Conservation (phyloP, 2,329 filamentous ascomycete genomes). For the Ilyonectria destructans region DNA sequence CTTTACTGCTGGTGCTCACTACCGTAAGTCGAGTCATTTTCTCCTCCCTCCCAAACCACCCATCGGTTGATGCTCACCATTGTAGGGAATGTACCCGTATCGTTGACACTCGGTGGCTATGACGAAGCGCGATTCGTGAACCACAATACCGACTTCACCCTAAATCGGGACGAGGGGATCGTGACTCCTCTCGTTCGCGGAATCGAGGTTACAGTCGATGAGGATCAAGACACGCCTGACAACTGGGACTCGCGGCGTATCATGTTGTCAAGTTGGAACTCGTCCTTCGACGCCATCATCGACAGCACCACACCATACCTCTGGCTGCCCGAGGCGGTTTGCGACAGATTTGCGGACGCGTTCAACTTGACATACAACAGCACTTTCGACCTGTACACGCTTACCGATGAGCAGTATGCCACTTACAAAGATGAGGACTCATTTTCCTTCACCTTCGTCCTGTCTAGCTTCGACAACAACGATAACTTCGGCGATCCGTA, state of each 20-base stretch:
- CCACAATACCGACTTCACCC: slow-evolving; percentile 73
- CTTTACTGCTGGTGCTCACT: slow-evolving; percentile 83
- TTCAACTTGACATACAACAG: slow-evolving; percentile 78
- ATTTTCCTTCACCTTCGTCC: slow-evolving; percentile 70
- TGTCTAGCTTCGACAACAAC: slow-evolving; percentile 70
- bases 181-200: slow-evolving; percentile 75
- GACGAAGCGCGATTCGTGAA: slow-evolving; percentile 74
- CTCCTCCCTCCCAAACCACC: no score
- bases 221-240: slow-evolving; percentile 47
- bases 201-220: slow-evolving; percentile 61
- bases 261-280: slow-evolving; percentile 62
- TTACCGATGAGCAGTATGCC: slow-evolving; percentile 71
- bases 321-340: slow-evolving; percentile 74
- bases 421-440: slow-evolving; percentile 61
- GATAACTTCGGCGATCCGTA: slow-evolving; percentile 68
- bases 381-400: slow-evolving; percentile 75
- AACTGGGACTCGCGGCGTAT: slow-evolving; percentile 60
- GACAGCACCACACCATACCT: slow-evolving; percentile 77
- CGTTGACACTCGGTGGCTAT: slow-evolving; percentile 80
- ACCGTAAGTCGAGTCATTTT: slow-evolving; percentile 66
- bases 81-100: slow-evolving; percentile 62
- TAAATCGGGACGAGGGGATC: slow-evolving; percentile 70
- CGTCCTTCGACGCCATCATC: slow-evolving; percentile 68
- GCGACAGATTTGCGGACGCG: slow-evolving; percentile 75
- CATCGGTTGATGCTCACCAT: slow-evolving; percentile 29